A percentile compares a stretch with the other conserved stretches of the same genome.
phyloP scores from a whole-genome alignment of 2,329 filamentous ascomycete genomes.

The Zopfia rhizophila region DNA sequence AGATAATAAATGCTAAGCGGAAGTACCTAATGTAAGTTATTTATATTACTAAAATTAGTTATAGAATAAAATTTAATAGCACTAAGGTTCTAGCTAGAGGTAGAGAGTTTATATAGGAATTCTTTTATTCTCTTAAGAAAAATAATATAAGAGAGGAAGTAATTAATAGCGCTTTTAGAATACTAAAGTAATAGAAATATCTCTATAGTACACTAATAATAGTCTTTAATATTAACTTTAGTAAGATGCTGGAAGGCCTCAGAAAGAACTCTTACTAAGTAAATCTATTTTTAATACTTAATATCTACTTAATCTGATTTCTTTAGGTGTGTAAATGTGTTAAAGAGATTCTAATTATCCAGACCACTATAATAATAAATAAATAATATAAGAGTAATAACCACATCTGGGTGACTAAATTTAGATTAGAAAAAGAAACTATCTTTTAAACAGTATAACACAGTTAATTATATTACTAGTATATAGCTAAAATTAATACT shows the following conservation, averaged over 20 bases:
- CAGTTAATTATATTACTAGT: slow-evolving; percentile 63
- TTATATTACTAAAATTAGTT: slow-evolving; percentile 77
- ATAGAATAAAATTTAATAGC: slow-evolving; percentile 59
- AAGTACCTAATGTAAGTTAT: slow-evolving; percentile 68
- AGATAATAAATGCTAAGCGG: slow-evolving; percentile 67
- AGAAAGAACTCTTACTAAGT: slow-evolving; percentile 35
- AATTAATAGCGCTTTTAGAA: slow-evolving; percentile 69
- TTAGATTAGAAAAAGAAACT: slow-evolving; percentile 70
- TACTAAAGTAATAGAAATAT: slow-evolving; percentile 66
- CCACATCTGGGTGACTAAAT: slow-evolving; percentile 74
- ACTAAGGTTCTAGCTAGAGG: slow-evolving; percentile 75
- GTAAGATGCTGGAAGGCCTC: slow-evolving; percentile 51
- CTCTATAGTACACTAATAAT: slow-evolving; percentile 54
- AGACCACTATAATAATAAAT: slow-evolving; percentile 74
- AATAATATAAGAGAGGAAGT: slow-evolving; percentile 67
- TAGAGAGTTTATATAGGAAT: slow-evolving; percentile 70
- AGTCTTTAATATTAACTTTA: slow-evolving; percentile 58
- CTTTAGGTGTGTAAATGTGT: slow-evolving; percentile 59
- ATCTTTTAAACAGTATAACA: slow-evolving; percentile 75
- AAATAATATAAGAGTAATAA: slow-evolving; percentile 72
- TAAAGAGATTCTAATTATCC: slow-evolving; percentile 59
- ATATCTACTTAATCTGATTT: slow-evolving; percentile 62
- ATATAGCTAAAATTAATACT: slow-evolving; percentile 61
- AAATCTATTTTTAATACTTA: slow-evolving; percentile 65
- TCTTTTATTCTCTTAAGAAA: slow-evolving; percentile 72